Base-by-base conservation (phyloP, 805 yeast species). In the Pichia deserticola region DNA sequence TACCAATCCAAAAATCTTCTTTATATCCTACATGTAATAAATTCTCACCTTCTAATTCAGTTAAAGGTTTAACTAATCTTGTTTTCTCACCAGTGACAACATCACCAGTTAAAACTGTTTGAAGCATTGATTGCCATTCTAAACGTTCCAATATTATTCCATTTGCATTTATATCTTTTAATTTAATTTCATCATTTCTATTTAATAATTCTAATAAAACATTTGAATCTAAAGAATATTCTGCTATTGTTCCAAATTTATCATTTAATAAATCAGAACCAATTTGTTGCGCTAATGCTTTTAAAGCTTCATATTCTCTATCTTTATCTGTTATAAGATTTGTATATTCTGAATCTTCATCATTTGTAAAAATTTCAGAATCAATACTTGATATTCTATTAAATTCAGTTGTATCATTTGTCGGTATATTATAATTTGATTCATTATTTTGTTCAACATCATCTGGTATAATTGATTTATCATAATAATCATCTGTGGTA, bases 101-200 rank as follows among this genome's bases (percentile, higher is more conserved):
- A 65, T 93, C 98, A 57, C 99, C 98, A 3, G 95, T 92, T 36
- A 93, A 76, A 4, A 93, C 98, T 3, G 89, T 77, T 10, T 86
- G 77, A 44, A 93, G 73, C 96, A 93, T 89, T 0, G 92, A 79
- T 66, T 93, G 98, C 99, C 99, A 93, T 67, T 89, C 96, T 11
- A 90, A 71, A 44, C 98, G 75, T 61, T 89, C 97, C 10, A 81
- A 59, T 7, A 84, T 81, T 12, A 48, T 54, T 3, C 56, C 59
- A 42, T 62, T 64, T 27, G 61, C 65, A 12, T 55, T 57, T 1
- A 62, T 50, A 40, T 60, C 52, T 34, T 61, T 58, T 15, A 66
- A 46, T 41, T 65, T 68, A 28, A 64, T 63, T 47, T 66, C 69
- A 51, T 67, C 67, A 66, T 77, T 57, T 39, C 59, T 62, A 36